Evolutionary conservation across 2,329 filamentous ascomycete species (phyloP).

Genomic region (Teratosphaeria pseudoeucalypti): DNA sequence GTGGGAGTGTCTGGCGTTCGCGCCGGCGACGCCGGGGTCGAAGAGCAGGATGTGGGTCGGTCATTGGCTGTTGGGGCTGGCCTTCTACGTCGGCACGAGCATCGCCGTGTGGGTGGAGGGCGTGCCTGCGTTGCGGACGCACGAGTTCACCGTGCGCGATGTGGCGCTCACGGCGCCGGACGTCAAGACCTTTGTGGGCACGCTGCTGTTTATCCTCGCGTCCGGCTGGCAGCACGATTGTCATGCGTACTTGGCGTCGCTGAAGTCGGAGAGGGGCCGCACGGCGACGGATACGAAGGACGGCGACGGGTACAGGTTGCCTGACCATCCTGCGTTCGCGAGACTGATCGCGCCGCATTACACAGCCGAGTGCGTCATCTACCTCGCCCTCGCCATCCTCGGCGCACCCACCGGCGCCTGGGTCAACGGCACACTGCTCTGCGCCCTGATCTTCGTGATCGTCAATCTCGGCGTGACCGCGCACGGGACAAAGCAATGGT

Average conservation of each 20-base stretch:
- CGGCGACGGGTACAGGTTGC: conserved; percentile 56
- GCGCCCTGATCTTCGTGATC: conserved; percentile 60
- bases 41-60: conserved; percentile 73
- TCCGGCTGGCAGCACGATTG: conserved; percentile 61
- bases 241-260: conserved; percentile 36
- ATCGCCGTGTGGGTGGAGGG: conserved; percentile 79
- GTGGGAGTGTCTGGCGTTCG: conserved; percentile 59
- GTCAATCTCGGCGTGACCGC: conserved; percentile 78
- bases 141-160: conserved; percentile 26
- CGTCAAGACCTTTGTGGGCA: conserved; percentile 44
- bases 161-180: conserved; percentile 32
- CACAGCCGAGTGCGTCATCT: conserved; percentile 75
- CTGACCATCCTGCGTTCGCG: conserved; percentile 60
- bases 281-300: neutral
- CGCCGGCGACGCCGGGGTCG: conserved; percentile 50
- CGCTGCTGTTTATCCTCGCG: conserved; percentile 57
- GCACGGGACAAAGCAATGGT: conserved; percentile 67
- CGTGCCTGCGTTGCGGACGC: conserved; percentile 44
- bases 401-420: conserved; percentile 50
- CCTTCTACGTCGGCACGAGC: conserved; percentile 65
- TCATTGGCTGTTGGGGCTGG: conserved; percentile 69
- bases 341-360: conserved; percentile 80
- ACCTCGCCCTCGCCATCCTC: conserved; percentile 63
- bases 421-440: conserved; percentile 64
- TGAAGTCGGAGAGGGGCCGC: conserved; percentile 17